phyloP scores from a whole-genome alignment of 2,329 filamentous ascomycete genomes.

The Biscogniauxia sp. region DNA sequence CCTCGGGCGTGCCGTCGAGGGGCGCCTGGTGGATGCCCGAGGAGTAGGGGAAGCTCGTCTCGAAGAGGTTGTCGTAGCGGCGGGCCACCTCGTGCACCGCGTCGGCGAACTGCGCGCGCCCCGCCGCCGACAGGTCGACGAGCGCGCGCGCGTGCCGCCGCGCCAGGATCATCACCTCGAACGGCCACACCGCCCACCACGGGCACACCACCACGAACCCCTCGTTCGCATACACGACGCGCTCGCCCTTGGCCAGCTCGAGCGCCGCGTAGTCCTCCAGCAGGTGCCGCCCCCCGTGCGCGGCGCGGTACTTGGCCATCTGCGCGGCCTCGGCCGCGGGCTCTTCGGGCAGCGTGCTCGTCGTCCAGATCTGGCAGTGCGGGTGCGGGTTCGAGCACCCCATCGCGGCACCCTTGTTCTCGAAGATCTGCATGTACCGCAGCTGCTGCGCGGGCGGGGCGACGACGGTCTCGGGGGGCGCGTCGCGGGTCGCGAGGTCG shows the following conservation, averaged over 20 bases:
- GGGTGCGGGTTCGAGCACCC: conserved; percentile 98
- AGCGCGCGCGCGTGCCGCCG: conserved; percentile 82
- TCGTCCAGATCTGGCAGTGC: conserved; percentile 95
- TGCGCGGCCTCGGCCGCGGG: conserved; percentile 75
- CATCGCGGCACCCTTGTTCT: conserved; percentile 98
- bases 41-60: conserved; percentile 95
- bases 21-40: conserved; percentile 97
- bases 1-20: conserved; percentile 74
- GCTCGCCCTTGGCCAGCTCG: conserved; percentile 77
- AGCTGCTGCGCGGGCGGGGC: conserved; percentile 70
- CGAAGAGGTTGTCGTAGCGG: conserved; percentile 94
- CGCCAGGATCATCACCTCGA: conserved; percentile 86
- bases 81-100: conserved; percentile 84
- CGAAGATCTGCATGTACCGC: conserved; percentile 98
- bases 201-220: conserved; percentile 85
- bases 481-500: conserved; percentile 37
- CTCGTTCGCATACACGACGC: conserved; percentile 84
- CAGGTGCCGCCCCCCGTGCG: conserved; percentile 72
- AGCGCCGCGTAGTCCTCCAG: conserved; percentile 83
- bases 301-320: conserved; percentile 71
- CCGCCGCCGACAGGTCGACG: conserved; percentile 72
- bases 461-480: conserved; percentile 36
- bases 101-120: conserved; percentile 75
- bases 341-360: conserved; percentile 87
- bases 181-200: conserved; percentile 98